Evolutionary conservation across 768 basidiomycete genomes (phyloP).

Genomic region (Trametes cinnabarina): DNA sequence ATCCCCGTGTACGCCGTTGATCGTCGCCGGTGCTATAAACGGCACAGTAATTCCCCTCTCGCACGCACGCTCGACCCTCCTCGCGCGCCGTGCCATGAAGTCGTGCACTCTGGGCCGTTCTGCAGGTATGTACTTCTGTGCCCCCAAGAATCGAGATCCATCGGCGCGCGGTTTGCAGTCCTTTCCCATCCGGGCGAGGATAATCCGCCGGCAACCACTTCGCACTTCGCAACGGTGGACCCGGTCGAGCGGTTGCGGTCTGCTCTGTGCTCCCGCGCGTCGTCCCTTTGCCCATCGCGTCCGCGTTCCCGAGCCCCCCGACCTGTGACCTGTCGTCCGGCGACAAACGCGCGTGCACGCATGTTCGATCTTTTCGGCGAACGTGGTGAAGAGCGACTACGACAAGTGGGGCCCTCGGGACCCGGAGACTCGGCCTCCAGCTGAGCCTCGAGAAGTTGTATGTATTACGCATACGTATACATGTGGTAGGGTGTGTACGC

Average conservation of each 20-base stretch:
- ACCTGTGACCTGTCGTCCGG: no score
- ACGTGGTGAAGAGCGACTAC: not conserved
- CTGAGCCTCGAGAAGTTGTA: no score
- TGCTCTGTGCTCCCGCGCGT: not conserved
- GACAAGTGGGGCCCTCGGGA: not conserved
- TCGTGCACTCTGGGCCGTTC: no score
- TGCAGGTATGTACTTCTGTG: not conserved
- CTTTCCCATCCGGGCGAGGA: not conserved
- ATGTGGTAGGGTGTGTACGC: no score
- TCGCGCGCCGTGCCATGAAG: not conserved
- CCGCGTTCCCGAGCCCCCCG: no score
- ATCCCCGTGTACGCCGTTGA: not conserved
- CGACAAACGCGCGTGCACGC: no score
- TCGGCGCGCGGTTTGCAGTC: not conserved
- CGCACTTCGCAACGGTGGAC: not conserved
- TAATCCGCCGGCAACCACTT: not conserved
- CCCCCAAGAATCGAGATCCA: not conserved
- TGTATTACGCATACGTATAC: no score
- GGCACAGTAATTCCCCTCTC: not conserved
- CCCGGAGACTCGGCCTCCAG: not conserved
- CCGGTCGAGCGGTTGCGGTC: not conserved
- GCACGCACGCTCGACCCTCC: not conserved
- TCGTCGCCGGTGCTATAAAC: slow-evolving; percentile 10
- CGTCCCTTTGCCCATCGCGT: no score
- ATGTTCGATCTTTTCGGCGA: no score